A percentile compares a stretch with the other conserved stretches of the same genome.
Evolutionary conservation across 2,329 filamentous ascomycete species (phyloP).

Genomic region (Amauroascus verrucosus): DNA sequence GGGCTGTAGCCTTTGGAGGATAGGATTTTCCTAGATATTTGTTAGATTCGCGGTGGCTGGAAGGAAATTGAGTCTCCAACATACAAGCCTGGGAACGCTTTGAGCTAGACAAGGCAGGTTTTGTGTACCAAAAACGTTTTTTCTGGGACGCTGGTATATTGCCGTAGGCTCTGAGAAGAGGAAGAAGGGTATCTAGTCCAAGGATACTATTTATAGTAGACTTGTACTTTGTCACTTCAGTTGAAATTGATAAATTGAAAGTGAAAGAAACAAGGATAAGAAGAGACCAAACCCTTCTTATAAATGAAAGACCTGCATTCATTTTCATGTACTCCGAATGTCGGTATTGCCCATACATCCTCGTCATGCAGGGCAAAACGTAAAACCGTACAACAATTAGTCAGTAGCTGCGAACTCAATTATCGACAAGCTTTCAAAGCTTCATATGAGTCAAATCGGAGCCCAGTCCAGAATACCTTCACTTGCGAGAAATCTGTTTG

Average conservation of each 20-base stretch:
- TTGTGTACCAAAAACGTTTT: too few species aligned
- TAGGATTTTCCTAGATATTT: not conserved
- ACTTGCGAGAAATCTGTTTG: not conserved
- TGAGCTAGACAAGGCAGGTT: not conserved
- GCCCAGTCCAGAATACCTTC: not conserved
- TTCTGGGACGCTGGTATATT: too few species aligned
- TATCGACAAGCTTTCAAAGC: not conserved
- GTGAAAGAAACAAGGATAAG: conserved; percentile 5
- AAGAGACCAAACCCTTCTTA: conserved; percentile 9
- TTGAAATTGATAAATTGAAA: not conserved
- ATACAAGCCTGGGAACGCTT: not conserved
- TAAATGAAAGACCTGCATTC: not conserved
- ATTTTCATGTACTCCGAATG: not conserved
- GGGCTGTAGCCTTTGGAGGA: too few species aligned
- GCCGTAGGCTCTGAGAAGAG: too few species aligned
- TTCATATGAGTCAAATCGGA: not conserved
- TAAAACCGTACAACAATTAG: not conserved
- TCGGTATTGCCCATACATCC: not conserved
- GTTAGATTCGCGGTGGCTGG: not conserved
- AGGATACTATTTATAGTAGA: not conserved
- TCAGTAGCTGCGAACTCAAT: not conserved
- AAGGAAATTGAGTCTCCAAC: not conserved
- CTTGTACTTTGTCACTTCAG: not conserved
- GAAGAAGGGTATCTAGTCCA: not conserved
- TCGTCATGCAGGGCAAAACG: not conserved